Conservation (phyloP, 106 monocot species). For the Narthecium ossifragum region DNA sequence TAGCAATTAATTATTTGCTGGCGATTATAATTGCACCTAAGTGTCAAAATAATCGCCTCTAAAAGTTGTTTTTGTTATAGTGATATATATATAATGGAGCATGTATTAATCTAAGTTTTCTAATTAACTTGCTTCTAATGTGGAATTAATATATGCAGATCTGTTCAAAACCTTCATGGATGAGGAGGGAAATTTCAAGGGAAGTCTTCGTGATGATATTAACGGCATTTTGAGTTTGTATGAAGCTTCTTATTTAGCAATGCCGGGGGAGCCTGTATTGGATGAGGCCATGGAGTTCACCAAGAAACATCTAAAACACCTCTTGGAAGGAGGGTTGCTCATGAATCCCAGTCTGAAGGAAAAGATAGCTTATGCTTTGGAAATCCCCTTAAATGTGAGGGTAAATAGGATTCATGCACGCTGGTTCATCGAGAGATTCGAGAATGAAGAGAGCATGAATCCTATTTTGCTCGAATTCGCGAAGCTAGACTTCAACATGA, state of each 20-base stretch:
- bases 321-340: background rate
- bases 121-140: too few relatives aligned
- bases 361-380: constrained; percentile 30
- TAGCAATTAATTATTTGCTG: too few relatives aligned
- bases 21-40: too few relatives aligned
- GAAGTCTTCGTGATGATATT: background rate
- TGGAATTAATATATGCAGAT: too few relatives aligned
- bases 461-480: constrained; percentile 37
- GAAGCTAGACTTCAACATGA: constrained; percentile 42
- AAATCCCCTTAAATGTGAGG: constrained; percentile 48
- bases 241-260: constrained; percentile 25
- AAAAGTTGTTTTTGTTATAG: too few relatives aligned
- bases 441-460: constrained; percentile 15
- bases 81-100: too few relatives aligned
- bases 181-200: constrained; percentile 4
- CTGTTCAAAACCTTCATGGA: constrained; percentile 11
- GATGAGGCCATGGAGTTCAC: constrained; percentile 19
- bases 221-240: constrained; percentile 29
- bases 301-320: background rate
- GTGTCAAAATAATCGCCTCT: too few relatives aligned
- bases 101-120: too few relatives aligned
- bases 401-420: constrained; percentile 27
- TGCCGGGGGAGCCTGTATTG: constrained; percentile 23
- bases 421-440: constrained; percentile 34
- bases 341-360: constrained; percentile 1